Conservation (phyloP, 805 yeast species). For the Candida nemodendra region DNA sequence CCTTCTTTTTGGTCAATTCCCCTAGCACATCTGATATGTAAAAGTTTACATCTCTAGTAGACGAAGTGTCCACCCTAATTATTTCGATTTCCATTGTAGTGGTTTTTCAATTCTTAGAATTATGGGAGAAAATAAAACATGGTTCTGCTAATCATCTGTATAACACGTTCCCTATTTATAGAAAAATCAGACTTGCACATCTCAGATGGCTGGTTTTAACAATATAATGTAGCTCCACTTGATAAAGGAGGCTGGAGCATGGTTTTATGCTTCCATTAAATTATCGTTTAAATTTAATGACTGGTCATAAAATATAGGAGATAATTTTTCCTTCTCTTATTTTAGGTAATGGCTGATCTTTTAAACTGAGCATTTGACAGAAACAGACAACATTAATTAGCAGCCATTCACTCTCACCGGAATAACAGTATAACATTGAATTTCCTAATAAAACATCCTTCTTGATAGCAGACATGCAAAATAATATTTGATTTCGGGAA, state of each 20-base stretch:
- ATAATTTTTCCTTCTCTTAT: background rate
- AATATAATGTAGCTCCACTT: too few species aligned
- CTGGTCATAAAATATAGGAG: background rate
- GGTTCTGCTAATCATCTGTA: too few species aligned
- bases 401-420: background rate
- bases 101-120: background rate
- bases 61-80: constrained; percentile 12
- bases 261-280: too few species aligned
- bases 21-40: constrained; percentile 20
- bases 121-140: too few species aligned
- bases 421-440: too few species aligned
- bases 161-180: too few species aligned
- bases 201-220: background rate
- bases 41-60: constrained; percentile 10
- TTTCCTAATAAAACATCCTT: too few species aligned
- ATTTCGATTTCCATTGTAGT: background rate
- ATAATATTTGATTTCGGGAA: too few species aligned
- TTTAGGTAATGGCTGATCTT: constrained; percentile 2
- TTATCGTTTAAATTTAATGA: too few species aligned
- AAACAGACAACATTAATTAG: background rate
- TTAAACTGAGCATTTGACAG: background rate
- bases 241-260: too few species aligned
- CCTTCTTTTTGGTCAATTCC: constrained; percentile 25
- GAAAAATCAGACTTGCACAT: background rate
- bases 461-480: too few species aligned